A percentile compares a stretch with the other conserved stretches of the same genome.
phyloP scores from a whole-genome alignment of 371 early-diverging fungal species.

The Lichtheimia ramosa region DNA sequence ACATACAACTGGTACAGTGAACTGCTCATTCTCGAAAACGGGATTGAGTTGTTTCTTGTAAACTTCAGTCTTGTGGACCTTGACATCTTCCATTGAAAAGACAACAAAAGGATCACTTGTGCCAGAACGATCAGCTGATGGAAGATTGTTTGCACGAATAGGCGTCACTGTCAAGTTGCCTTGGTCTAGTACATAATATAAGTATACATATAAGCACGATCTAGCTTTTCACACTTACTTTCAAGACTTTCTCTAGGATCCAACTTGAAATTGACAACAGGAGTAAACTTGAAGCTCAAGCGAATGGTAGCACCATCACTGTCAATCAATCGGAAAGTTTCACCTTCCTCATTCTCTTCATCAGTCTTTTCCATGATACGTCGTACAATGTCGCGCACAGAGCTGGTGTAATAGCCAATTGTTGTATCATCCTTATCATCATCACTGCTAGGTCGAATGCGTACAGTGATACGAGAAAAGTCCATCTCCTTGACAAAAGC shows the following conservation, averaged over 20 bases:
- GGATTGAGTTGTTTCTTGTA: conserved; percentile 84
- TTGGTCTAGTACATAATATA: conserved; percentile 29
- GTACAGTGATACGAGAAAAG: conserved; percentile 39
- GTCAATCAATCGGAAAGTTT: conserved; percentile 31
- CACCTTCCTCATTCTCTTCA: conserved; percentile 21
- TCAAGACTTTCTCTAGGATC: conserved; percentile 50
- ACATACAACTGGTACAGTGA: conserved; percentile 63
- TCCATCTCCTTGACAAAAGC: conserved; percentile 54
- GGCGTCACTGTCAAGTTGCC: conserved; percentile 46
- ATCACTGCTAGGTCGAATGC: conserved; percentile 33
- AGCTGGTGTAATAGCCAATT: conserved; percentile 18
- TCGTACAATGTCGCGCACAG: conserved; percentile 34
- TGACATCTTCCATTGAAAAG: conserved; percentile 71
- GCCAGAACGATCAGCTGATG: conserved; percentile 59
- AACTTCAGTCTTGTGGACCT: conserved; percentile 77
- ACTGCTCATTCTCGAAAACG: conserved; percentile 73
- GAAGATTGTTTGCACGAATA: conserved; percentile 42
- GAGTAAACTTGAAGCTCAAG: conserved; percentile 38
- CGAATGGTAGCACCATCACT: conserved; percentile 29
- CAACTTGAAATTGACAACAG: conserved; percentile 44
- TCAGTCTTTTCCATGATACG: conserved; percentile 24
- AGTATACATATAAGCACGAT: background rate
- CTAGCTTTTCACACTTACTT: conserved; percentile 15
- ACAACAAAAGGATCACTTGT: conserved; percentile 85
- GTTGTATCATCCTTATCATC: conserved; percentile 35